Evolutionary conservation across 2,329 filamentous ascomycete species (phyloP), one percentile per base, ranked within the genome.

Genomic region (Celoporthe dispersa): DNA sequence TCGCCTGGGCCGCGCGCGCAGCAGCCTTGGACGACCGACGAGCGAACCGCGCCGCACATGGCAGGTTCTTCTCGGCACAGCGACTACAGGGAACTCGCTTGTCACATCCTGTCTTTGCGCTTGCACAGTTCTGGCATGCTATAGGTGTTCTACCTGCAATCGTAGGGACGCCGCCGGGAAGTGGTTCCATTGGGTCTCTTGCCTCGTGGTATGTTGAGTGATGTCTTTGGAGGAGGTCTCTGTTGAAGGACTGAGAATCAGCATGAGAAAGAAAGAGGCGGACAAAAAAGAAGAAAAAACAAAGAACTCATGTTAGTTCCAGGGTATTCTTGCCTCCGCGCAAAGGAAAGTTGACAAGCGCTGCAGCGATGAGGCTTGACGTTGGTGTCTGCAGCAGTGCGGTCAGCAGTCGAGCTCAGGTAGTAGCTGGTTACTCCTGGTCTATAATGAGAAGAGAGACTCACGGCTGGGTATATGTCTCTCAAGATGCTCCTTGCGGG

Each of bases 401-500:
- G 5, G 69, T 75, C 48, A 77, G 73, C 67, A 51, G 55, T 22
- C 31, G 66, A 41, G 3, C 22, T 48, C 11, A 6, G 28, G 60
- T n/a, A n/a, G n/a, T n/a, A n/a, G n/a, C 5, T 3, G 33, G n/a
- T 33, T 3, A n/a, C 9, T 39, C 39, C 11, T 41, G 39, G 35
- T 55, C 11, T 59, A 64, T n/a, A 39, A 7, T n/a, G 28, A 16
- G n/a, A 12, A 25, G 22, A 9, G 44, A 5, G 64, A 78, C 85
- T 79, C 75, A 87, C 85, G 85, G 68, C 76, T 84, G 12, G 85
- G 84, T 55, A 87, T 81, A 71, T 87, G 85, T 72, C 85, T 82
- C 73, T 87, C 85, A n/a, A 87, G 77, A 75, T 87, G 85, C 73
- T 87, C 85, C 75, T 87, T 87, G 74, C 85, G 81, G 64, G 84